Evolutionary conservation across 2,329 filamentous ascomycete genomes (phyloP), one percentile per base, ranked within the genome.

Genomic region (Talaromyces sp.): DNA sequence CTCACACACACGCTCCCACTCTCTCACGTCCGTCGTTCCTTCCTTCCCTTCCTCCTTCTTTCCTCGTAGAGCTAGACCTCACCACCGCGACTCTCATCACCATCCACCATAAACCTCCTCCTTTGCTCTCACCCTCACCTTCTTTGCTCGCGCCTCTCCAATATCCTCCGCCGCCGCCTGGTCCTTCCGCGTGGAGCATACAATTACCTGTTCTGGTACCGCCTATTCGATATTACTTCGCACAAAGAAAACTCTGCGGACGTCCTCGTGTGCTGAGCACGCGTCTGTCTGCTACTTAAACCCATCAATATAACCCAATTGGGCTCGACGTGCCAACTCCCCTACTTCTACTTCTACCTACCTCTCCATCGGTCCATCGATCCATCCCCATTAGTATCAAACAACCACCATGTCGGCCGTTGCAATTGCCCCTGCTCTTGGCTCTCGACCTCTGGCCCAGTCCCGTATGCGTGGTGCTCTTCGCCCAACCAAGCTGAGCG

Each of bases 341-440:
- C 35, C 35, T 38, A 24, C n/a, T 19, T 41, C 14, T 8, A 41
- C 14, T 9, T 24, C 9, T 24, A 56, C 17, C n/a, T 29, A 41
- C 13, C 17, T 19, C 27, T 24, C 32, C 27, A 29, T 29, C n/a
- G n/a, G n/a, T n/a, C 41, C 27, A 29, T 31, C 35, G 2, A 19
- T 35, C 10, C n/a, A n/a, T n/a, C 8, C 27, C 32, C 49, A 24
- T 27, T 19, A 46, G 26, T 19, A 43, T 21, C 54, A 27, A 27
- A 6, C 26, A 27, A 27, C 26, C 3, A 14, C 52, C 14, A 61
- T 61, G 59, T 61, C 59, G 58, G 29, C 59, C 24, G 8, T 51
- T 51, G 29, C 59, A 31, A 21, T 61, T 29, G 52, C 56, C 24
- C 59, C 59, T 8, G 21, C 49, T 8, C 26, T 55, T 31, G 50